Evolutionary conservation across 331 rosid species (phyloP).

Genomic region (Cucumis variabilis): DNA sequence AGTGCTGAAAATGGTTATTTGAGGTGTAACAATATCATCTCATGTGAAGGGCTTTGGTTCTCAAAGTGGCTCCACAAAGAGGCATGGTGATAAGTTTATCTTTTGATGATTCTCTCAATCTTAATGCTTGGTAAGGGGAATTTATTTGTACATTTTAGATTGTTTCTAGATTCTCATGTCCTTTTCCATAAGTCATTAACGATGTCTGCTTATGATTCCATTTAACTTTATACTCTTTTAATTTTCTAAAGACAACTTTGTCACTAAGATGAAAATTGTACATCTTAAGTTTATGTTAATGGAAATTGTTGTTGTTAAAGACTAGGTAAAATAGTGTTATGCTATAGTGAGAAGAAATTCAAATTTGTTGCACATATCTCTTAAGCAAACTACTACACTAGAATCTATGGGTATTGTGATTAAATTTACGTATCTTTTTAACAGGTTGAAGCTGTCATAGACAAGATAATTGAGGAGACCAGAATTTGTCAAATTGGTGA

Average conservation of each 20-base stretch:
- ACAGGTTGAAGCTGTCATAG: constrained; percentile 81
- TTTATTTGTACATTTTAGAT: background rate
- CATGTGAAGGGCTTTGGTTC: constrained; percentile 94
- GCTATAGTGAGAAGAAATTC: background rate
- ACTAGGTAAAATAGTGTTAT: constrained; percentile 60
- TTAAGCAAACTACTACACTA: too few relatives aligned
- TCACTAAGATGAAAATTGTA: too few relatives aligned
- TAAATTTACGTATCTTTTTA: background rate
- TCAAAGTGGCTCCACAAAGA: constrained; percentile 92
- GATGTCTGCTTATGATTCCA: background rate
- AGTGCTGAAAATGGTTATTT: constrained; percentile 84
- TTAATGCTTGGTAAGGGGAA: background rate
- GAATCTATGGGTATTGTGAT: background rate
- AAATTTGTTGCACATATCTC: background rate
- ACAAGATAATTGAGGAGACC: constrained; percentile 73
- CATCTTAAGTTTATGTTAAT: too few relatives aligned
- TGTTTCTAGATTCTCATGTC: constrained; percentile 7
- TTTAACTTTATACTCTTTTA: background rate
- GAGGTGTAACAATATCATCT: constrained; percentile 88
- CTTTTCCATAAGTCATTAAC: background rate
- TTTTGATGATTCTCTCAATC: constrained; percentile 9
- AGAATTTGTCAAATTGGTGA: constrained; percentile 95
- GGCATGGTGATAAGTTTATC: constrained; percentile 82
- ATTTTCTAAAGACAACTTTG: constrained; percentile 82
- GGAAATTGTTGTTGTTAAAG: constrained; percentile 86